Base-by-base conservation (phyloP, 2,329 filamentous ascomycete genomes). In the Dactylellina leptospora region DNA sequence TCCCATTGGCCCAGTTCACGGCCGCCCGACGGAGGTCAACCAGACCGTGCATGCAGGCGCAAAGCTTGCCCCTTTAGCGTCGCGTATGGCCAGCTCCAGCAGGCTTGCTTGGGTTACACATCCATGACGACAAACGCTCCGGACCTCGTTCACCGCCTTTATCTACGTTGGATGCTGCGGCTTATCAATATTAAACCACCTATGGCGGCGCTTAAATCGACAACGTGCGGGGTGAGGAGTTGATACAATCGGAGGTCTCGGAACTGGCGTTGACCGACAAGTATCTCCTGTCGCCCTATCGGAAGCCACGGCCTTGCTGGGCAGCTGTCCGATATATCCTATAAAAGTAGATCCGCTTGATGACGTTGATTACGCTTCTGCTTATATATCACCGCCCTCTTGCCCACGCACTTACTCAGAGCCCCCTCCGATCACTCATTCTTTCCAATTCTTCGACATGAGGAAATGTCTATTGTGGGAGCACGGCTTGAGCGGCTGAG, bases 51-150 rank as follows among this genome's bases (percentile, higher is more conserved):
- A 33, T n/a, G 28, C 11, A 33, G 28, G 5, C 28, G 5, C 6
- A 11, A 11, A 16, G 25, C 58, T 53, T 53, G 47, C 58, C 61
- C 51, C 44, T 58, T 64, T 38, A 58, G 61, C 44, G 54, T 55
- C 61, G 51, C 61, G 61, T 58, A 48, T 50, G 51, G 50, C 38
- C 23, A 27, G 27, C 27, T 9, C 22, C 18, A 25, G 42, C 33
- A 36, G 22, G 20, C 30, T 33, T 36, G 58, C 16, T 33, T 62
- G 33, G 50, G 60, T 66, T 66, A 66, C 61, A 66, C 61, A 64
- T 50, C 61, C 18, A 55, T 55, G 59, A 55, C 51, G 61, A 58
- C 61, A 66, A 58, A 56, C 48, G 44, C 22, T 38, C 20, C 58
- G 47, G 47, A 45, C 18, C 4, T 8, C 5, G 13, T 6, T 20